Percentiles rank a stretch among this genome's conserved stretches.
These are phyloP conservation scores for Phytophthora cajani DNA, from an alignment of 352 stramenopile genomes.

Conservation along the genomic window DNA sequence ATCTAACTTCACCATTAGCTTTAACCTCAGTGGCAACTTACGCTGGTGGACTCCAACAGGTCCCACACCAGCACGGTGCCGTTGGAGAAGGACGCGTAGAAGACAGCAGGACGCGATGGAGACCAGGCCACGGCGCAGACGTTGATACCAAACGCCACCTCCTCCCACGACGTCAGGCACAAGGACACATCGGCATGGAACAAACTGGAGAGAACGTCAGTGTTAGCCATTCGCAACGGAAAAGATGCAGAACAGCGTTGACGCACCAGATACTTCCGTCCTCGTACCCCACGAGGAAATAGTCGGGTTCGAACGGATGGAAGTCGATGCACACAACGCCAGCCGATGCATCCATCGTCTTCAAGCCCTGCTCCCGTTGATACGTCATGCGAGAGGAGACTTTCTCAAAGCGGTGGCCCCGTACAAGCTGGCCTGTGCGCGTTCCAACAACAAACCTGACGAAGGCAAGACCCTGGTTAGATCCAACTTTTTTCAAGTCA, in stretches of 20 bases:
- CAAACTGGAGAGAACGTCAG: slow-evolving; percentile 33
- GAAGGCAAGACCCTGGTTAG: background rate
- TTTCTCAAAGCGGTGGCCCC: slow-evolving; percentile 53
- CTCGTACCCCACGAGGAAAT: slow-evolving; percentile 74
- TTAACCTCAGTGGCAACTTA: slow-evolving; percentile 3
- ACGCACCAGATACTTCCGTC: slow-evolving; percentile 60
- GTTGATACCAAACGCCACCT: slow-evolving; percentile 49
- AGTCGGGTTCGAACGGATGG: slow-evolving; percentile 50
- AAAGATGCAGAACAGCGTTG: background rate
- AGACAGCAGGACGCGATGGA: slow-evolving; percentile 51
- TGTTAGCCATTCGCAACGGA: background rate
- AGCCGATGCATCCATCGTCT: slow-evolving; percentile 10
- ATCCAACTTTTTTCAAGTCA: background rate
- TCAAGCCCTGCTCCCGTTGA: slow-evolving; percentile 20
- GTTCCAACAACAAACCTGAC: slow-evolving; percentile 62
- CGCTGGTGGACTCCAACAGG: slow-evolving; percentile 48
- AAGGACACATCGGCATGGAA: slow-evolving; percentile 47
- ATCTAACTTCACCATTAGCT: background rate
- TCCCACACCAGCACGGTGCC: slow-evolving; percentile 62
- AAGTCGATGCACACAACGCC: slow-evolving; percentile 61
- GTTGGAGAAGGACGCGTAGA: slow-evolving; percentile 64
- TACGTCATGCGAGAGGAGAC: slow-evolving; percentile 25
- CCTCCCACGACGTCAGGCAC: slow-evolving; percentile 61
- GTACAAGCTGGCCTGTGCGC: slow-evolving; percentile 42
- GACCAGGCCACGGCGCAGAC: slow-evolving; percentile 63